These are phyloP conservation scores for Pythium monospermum DNA, from an alignment of 352 stramenopile genomes.

Conservation along the genomic window DNA sequence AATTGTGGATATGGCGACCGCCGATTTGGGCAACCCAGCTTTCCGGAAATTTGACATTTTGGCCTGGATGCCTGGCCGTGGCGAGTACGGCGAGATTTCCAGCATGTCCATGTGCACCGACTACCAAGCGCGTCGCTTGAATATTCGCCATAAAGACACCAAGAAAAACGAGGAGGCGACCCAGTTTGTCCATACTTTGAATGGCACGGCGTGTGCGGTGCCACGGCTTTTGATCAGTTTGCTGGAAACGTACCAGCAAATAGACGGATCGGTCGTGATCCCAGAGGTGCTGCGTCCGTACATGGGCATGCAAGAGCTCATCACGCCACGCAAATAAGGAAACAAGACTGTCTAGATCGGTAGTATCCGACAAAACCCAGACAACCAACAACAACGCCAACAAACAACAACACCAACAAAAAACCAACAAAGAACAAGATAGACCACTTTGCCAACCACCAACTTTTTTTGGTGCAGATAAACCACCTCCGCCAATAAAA, in stretches of 20 bases:
- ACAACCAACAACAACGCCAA: too few species aligned
- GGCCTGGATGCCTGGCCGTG: constrained; percentile 80
- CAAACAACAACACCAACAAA: too few species aligned
- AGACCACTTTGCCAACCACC: too few species aligned
- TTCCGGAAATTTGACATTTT: constrained; percentile 87
- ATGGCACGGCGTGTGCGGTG: constrained; percentile 80
- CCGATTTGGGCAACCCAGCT: constrained; percentile 71
- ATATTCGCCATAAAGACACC: constrained; percentile 75
- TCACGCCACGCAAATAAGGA: constrained; percentile 24
- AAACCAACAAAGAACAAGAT: too few species aligned
- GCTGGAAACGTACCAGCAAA: constrained; percentile 80
- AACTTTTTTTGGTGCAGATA: too few species aligned
- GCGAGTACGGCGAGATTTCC: constrained; percentile 77
- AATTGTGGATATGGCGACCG: constrained; percentile 82
- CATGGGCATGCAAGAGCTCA: constrained; percentile 71
- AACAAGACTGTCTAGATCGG: too few species aligned
- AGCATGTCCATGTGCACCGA: constrained; percentile 89
- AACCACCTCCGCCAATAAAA: too few species aligned
- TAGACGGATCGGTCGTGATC: constrained; percentile 73
- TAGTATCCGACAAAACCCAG: too few species aligned
- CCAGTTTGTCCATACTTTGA: constrained; percentile 86
- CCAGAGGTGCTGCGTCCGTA: constrained; percentile 75
- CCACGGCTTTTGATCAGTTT: constrained; percentile 81
- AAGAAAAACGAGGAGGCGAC: constrained; percentile 57
- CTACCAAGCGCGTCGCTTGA: constrained; percentile 81